Percentiles rank a stretch among this genome's conserved stretches.
Evolutionary conservation across 2,329 filamentous ascomycete genomes (phyloP).

Genomic region (Neopestalotiopsis sp.): DNA sequence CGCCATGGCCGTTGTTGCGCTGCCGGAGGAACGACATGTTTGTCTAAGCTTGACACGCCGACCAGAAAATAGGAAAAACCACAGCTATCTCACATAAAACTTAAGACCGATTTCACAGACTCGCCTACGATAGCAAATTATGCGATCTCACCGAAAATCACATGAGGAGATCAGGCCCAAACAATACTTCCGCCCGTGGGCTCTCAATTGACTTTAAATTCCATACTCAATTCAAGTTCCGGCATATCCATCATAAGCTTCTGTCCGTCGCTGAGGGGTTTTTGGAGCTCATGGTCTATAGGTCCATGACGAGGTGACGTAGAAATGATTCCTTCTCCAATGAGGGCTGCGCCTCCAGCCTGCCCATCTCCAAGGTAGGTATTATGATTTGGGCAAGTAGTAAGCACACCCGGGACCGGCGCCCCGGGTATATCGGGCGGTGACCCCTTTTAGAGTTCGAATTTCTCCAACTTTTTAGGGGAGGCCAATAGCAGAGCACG

Average conservation of each 20-base stretch:
- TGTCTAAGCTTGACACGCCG: not conserved
- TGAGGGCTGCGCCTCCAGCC: not conserved
- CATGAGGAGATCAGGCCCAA: not conserved
- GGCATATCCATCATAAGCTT: conserved; percentile 2
- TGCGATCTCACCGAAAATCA: not conserved
- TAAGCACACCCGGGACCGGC: conserved; percentile 7
- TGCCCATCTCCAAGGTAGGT: not conserved
- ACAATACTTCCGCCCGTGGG: not conserved
- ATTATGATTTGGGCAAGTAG: not conserved
- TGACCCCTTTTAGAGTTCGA: conserved; percentile 8
- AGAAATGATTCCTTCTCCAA: conserved; percentile 6
- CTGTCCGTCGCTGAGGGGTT: conserved; percentile 5
- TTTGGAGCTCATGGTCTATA: not conserved
- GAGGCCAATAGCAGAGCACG: conserved; percentile 2
- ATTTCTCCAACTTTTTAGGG: not conserved
- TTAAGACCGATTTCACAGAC: not conserved
- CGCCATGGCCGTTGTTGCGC: conserved; percentile 4
- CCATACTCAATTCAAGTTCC: not conserved
- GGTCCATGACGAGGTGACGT: conserved; percentile 13
- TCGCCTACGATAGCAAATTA: not conserved
- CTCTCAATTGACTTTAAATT: conserved; percentile 11
- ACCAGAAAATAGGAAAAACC: not conserved
- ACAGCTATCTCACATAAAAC: not conserved
- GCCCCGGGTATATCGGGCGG: conserved; percentile 9
- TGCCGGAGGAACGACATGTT: conserved; percentile 14